phyloP scores from a whole-genome alignment of 2,329 filamentous ascomycete species.

The Ophiostoma ulmi region DNA sequence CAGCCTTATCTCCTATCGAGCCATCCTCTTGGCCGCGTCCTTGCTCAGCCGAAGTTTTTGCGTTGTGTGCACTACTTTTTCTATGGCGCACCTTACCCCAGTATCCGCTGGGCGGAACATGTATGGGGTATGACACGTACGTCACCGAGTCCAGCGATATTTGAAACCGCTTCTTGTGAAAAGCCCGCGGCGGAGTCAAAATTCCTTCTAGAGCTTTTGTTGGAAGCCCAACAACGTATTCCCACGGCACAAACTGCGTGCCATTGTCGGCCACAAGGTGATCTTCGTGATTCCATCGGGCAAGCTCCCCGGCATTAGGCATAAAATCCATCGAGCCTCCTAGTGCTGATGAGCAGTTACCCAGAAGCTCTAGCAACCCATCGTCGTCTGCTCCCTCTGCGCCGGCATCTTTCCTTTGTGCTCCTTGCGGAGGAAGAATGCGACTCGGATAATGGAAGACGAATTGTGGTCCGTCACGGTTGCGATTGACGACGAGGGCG shows the following conservation, averaged over 20 bases:
- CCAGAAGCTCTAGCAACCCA: constrained; percentile 48
- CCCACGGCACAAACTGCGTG: constrained; percentile 60
- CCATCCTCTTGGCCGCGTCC: constrained; percentile 30
- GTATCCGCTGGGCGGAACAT: constrained; percentile 69
- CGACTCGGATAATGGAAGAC: constrained; percentile 84
- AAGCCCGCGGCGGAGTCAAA: constrained; percentile 67
- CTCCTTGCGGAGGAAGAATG: constrained; percentile 40
- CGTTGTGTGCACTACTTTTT: constrained; percentile 26
- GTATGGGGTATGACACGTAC: constrained; percentile 78
- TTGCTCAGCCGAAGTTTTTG: constrained; percentile 13
- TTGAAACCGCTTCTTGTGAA: constrained; percentile 78
- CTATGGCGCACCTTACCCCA: constrained; percentile 48
- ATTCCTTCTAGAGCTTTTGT: constrained; percentile 76
- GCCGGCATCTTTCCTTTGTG: constrained; percentile 15
- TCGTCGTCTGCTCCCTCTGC: constrained; percentile 43
- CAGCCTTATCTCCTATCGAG: constrained; percentile 28
- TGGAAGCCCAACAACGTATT: constrained; percentile 67
- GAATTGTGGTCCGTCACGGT: constrained; percentile 72
- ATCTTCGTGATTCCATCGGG: constrained; percentile 49
- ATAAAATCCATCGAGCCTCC: constrained; percentile 33
- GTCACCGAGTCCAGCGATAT: constrained; percentile 73
- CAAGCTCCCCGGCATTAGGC: constrained; percentile 38
- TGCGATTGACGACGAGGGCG: constrained; percentile 67
- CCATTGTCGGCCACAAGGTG: constrained; percentile 53
- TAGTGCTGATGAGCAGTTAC: constrained; percentile 37